Base-by-base conservation (phyloP, 345 rosid species). In the Eutrema heterophyllum region DNA sequence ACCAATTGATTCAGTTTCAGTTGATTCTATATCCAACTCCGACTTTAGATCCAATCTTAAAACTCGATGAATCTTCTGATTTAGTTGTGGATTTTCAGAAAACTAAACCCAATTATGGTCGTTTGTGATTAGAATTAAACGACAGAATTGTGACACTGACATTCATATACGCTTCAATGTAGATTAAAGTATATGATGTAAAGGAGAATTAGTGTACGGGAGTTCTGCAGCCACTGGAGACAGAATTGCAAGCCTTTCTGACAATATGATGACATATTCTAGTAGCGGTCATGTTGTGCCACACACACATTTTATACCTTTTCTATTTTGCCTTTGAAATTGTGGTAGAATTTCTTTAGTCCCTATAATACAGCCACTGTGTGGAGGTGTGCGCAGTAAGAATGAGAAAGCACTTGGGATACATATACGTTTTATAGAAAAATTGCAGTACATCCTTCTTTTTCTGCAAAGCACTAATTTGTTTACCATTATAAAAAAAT, bases 151-250 rank as follows among this genome's bases (percentile, higher is more conserved):
- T n/a, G n/a, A n/a, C n/a, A n/a, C n/a, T 38, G 7, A 36, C 3
- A 33, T 40, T 40, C 10, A 18, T n/a, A 30, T 30, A 16, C 2
- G 26, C 12, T 59, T 68, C 13, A 38, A 24, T 70, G 71, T 82
- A 92, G 99, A 85, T 94, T 62, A 89, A 89, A 78, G 50, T 94
- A 54, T 92, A 97, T 97, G 96, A 94, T 79, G 86, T 80, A n/a
- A 83, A 84, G 60, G 77, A 81, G 71, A 83, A 76, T 77, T 87
- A 84, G 80, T 91, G 90, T 67, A 77, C 66, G 67, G 82, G 85
- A 32, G 84, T 83, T 14, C 76, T 89, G n/a, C n/a, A n/a, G n/a
- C n/a, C n/a, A n/a, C n/a, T n/a, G n/a, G n/a, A n/a, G n/a, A n/a
- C n/a, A n/a, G n/a, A n/a, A n/a, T n/a, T n/a, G n/a, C n/a, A n/a